A percentile compares a stretch with the other conserved stretches of the same genome.
These are phyloP conservation scores for Phytophthora kernoviae DNA, from an alignment of 352 stramenopile species.

Conservation along the genomic window DNA sequence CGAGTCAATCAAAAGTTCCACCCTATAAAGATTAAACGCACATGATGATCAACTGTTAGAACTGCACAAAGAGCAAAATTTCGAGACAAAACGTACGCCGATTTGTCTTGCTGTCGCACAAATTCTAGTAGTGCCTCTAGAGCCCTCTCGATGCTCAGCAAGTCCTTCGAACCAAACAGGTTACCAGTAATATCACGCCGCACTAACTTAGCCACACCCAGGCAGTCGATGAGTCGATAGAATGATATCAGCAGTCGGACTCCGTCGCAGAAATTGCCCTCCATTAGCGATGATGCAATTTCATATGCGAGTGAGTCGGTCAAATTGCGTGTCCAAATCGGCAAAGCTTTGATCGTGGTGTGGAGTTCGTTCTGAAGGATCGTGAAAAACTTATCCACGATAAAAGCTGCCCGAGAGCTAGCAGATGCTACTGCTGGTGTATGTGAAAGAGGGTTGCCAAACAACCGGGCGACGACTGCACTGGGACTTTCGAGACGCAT, in stretches of 20 bases:
- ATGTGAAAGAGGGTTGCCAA: constrained; percentile 19
- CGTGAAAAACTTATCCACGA: constrained; percentile 62
- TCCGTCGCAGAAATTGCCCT: constrained; percentile 52
- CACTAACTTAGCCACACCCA: constrained; percentile 54
- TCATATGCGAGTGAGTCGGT: constrained; percentile 59
- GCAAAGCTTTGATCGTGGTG: constrained; percentile 39
- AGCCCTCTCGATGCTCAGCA: constrained; percentile 70
- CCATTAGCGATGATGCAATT: constrained; percentile 51
- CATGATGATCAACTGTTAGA: neutral
- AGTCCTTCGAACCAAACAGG: constrained; percentile 59
- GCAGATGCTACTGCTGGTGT: constrained; percentile 43
- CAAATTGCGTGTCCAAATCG: constrained; percentile 62
- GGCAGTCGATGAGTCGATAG: constrained; percentile 55
- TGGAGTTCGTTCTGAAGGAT: constrained; percentile 54
- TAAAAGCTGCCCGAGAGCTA: constrained; percentile 48
- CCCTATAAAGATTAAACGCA: constrained; percentile 19
- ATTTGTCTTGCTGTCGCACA: constrained; percentile 67
- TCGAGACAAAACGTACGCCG: constrained; percentile 35
- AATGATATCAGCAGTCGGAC: constrained; percentile 63
- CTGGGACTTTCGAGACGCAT: constrained; percentile 79
- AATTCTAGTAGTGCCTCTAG: constrained; percentile 65
- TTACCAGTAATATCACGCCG: constrained; percentile 60
- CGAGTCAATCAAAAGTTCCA: constrained; percentile 70
- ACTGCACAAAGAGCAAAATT: neutral
- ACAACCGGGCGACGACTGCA: constrained; percentile 43